Percentiles rank a stretch among this genome's conserved stretches.
phyloP scores from a whole-genome alignment of 2,329 filamentous ascomycete genomes.

The Orbilia brochopaga region DNA sequence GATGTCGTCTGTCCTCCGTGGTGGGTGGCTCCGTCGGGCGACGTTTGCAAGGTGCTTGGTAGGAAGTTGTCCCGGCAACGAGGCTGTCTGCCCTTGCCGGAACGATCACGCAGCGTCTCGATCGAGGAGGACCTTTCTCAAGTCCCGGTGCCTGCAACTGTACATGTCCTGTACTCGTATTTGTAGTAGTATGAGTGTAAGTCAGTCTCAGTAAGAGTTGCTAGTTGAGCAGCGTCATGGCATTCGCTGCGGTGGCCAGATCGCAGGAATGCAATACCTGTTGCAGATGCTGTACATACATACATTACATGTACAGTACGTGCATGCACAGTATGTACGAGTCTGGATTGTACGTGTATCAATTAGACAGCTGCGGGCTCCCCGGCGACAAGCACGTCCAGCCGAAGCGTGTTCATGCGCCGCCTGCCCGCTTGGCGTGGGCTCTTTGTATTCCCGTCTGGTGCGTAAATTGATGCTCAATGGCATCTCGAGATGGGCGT shows the following conservation, averaged over 20 bases:
- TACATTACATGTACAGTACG: too few species aligned
- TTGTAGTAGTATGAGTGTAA: neutral
- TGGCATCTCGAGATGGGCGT: constrained; percentile 30
- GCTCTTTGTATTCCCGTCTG: constrained; percentile 41
- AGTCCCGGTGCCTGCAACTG: too few species aligned
- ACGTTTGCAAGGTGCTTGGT: neutral
- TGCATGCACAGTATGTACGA: too few species aligned
- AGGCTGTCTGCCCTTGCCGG: neutral
- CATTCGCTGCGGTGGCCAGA: too few species aligned
- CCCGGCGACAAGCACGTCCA: neutral
- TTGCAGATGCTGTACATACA: too few species aligned
- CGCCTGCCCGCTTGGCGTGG: neutral
- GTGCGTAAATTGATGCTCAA: constrained; percentile 21
- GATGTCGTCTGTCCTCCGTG: constrained; percentile 8
- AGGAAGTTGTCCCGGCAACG: neutral
- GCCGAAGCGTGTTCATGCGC: neutral
- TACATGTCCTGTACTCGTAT: too few species aligned
- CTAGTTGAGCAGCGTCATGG: too few species aligned
- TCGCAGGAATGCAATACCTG: too few species aligned
- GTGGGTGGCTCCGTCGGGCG: neutral
- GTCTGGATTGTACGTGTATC: neutral
- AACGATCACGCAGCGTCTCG: too few species aligned
- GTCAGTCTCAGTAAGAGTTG: too few species aligned
- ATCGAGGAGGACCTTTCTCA: too few species aligned
- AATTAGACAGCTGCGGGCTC: constrained; percentile 4